Percentiles rank a stretch among this genome's conserved stretches.
Conservation (phyloP, 2,329 filamentous ascomycete genomes). For the Lachnum nothofagi region DNA sequence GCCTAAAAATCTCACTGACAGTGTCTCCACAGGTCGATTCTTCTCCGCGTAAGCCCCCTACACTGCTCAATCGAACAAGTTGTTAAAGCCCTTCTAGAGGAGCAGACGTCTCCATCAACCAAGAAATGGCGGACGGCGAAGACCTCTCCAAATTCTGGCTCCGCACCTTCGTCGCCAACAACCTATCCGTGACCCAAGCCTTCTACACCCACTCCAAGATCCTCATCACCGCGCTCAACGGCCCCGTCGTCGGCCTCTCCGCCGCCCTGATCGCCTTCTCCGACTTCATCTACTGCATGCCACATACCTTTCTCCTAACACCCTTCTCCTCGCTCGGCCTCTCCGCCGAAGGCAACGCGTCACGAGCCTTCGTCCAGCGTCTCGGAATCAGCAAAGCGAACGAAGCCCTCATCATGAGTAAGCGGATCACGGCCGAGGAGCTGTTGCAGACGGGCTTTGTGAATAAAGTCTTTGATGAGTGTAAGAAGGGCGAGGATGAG, state of each 20-base stretch:
- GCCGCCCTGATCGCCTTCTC: constrained; percentile 78
- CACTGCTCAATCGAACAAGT: neutral
- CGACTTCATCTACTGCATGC: constrained; percentile 87
- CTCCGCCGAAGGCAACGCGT: constrained; percentile 82
- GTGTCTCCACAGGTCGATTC: constrained; percentile 40
- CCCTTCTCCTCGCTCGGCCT: constrained; percentile 88
- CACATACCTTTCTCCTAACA: constrained; percentile 78
- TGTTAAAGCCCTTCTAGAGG: constrained; percentile 49
- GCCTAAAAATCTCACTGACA: constrained; percentile 4
- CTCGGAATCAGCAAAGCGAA: constrained; percentile 79
- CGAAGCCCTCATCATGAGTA: constrained; percentile 89
- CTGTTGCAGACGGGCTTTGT: constrained; percentile 74
- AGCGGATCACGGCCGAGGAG: constrained; percentile 67
- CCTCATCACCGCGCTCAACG: constrained; percentile 85
- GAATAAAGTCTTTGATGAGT: constrained; percentile 68
- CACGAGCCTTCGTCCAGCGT: constrained; percentile 70
- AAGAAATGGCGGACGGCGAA: constrained; percentile 36
- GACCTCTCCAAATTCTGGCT: constrained; percentile 54
- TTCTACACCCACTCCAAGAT: constrained; percentile 95
- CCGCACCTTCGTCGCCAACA: constrained; percentile 70
- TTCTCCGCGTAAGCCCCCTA: constrained; percentile 75
- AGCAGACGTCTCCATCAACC: constrained; percentile 65
- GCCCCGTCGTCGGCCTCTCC: constrained; percentile 80
- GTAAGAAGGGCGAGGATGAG: constrained; percentile 54
- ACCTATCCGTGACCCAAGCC: constrained; percentile 81